phyloP scores from a whole-genome alignment of 306 rosid species.

The Erythrophleum fordii region DNA sequence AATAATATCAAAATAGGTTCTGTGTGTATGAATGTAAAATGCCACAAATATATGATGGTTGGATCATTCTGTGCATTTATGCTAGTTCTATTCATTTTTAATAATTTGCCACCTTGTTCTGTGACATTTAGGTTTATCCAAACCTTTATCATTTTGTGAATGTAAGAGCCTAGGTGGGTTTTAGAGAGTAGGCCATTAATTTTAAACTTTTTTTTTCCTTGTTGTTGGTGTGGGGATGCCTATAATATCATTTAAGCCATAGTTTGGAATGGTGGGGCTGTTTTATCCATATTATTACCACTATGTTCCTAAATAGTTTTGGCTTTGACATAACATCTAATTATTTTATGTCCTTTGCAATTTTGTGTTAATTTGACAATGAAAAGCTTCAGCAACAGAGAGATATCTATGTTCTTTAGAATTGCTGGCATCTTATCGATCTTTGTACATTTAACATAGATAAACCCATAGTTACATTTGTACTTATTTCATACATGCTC shows the following conservation, averaged over 20 bases:
- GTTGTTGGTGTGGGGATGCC: neutral
- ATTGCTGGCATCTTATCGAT: conserved; percentile 32
- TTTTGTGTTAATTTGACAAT: conserved; percentile 95
- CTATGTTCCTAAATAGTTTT: neutral
- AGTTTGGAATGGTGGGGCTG: neutral
- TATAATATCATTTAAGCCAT: neutral
- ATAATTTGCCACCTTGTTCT: neutral
- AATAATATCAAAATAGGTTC: neutral
- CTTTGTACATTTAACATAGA: conserved; percentile 17
- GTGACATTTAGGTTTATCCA: neutral
- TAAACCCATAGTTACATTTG: conserved; percentile 1
- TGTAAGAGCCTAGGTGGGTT: neutral
- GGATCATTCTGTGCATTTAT: neutral
- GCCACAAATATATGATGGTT: neutral
- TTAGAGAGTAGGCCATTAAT: neutral
- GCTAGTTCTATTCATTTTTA: neutral
- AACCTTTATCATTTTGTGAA: neutral
- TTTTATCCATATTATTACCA: neutral
- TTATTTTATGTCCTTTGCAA: conserved; percentile 48
- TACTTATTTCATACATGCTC: conserved; percentile 7
- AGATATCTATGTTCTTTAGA: conserved; percentile 31
- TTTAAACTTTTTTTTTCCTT: neutral
- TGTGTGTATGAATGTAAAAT: neutral
- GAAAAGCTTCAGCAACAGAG: conserved; percentile 97
- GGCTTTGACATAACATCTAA: conserved; percentile 20